Evolutionary conservation across 2,329 filamentous ascomycete genomes (phyloP).

Genomic region (Sclerotinia subarctica): DNA sequence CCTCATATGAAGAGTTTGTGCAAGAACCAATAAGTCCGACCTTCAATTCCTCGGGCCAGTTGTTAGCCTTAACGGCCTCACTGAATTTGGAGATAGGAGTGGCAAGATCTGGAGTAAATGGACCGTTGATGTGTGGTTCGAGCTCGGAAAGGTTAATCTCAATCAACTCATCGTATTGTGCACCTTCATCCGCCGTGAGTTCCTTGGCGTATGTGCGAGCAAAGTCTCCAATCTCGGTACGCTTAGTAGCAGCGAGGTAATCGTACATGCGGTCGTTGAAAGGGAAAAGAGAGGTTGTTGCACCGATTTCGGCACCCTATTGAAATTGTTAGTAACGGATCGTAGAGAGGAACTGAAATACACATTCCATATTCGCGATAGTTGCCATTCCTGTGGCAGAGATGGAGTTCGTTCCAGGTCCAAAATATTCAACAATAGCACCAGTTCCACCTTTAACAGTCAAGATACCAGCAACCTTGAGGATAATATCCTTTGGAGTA

Average conservation of each 20-base stretch:
- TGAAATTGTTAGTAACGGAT: neutral
- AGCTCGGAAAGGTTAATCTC: slow-evolving; percentile 94
- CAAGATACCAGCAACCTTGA: slow-evolving; percentile 93
- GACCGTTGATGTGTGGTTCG: slow-evolving; percentile 97
- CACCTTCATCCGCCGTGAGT: slow-evolving; percentile 81
- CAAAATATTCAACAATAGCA: slow-evolving; percentile 76
- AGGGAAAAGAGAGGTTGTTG: slow-evolving; percentile 92
- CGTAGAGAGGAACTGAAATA: neutral
- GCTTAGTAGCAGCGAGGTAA: slow-evolving; percentile 89
- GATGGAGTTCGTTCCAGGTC: slow-evolving; percentile 70
- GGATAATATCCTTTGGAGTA: slow-evolving; percentile 91
- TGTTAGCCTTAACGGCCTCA: slow-evolving; percentile 88
- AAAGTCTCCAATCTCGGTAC: slow-evolving; percentile 85
- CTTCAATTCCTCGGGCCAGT: slow-evolving; percentile 95
- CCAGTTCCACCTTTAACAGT: slow-evolving; percentile 98
- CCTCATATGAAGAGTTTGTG: slow-evolving; percentile 85
- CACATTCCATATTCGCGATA: slow-evolving; percentile 51
- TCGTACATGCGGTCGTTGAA: slow-evolving; percentile 99
- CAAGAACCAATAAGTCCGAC: slow-evolving; percentile 96
- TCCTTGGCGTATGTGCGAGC: slow-evolving; percentile 79
- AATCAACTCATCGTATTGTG: slow-evolving; percentile 92
- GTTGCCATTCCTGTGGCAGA: slow-evolving; percentile 86
- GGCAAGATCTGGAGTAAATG: slow-evolving; percentile 96
- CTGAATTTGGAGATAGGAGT: slow-evolving; percentile 98
- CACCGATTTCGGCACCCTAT: slow-evolving; percentile 63